Conservation (phyloP, 768 basidiomycete species). For the Rhodosporidiobolus odoratus region DNA sequence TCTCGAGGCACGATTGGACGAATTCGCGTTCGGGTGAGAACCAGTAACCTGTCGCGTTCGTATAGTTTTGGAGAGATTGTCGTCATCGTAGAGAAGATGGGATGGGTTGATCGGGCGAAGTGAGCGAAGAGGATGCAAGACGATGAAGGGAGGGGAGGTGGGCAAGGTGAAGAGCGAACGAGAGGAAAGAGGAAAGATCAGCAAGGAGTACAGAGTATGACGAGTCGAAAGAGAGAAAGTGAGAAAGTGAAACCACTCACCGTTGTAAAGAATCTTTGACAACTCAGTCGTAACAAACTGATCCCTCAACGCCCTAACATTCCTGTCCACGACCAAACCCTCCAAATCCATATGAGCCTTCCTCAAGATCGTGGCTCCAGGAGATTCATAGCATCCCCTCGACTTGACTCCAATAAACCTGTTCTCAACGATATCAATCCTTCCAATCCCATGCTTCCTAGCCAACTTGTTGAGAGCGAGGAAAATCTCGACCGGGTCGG, state of each 20-base stretch:
- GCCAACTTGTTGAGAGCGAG: slow-evolving; percentile 81
- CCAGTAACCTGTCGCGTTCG: slow-evolving; percentile 57
- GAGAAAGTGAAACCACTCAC: slow-evolving; percentile 44
- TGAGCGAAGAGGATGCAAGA: not conserved
- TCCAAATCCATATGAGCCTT: slow-evolving; percentile 93
- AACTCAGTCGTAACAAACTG: slow-evolving; percentile 89
- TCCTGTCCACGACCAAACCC: slow-evolving; percentile 94
- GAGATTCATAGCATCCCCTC: slow-evolving; percentile 98
- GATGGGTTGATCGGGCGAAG: not conserved
- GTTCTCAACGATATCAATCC: slow-evolving; percentile 99
- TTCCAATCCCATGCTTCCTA: slow-evolving; percentile 88
- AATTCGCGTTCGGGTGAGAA: slow-evolving; percentile 99
- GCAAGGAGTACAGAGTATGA: not conserved
- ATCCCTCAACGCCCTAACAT: slow-evolving; percentile 88
- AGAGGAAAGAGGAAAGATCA: not conserved
- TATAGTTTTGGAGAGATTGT: too few relatives aligned
- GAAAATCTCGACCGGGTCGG: slow-evolving; percentile 95
- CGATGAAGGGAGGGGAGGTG: not conserved
- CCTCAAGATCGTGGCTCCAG: slow-evolving; percentile 91
- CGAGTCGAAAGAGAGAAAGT: not conserved
- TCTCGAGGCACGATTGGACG: slow-evolving; percentile 78
- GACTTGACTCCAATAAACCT: slow-evolving; percentile 99
- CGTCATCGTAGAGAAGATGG: too few relatives aligned
- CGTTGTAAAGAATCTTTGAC: slow-evolving; percentile 90
- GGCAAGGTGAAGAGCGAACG: not conserved